Base-by-base conservation (phyloP, 176 grass and related monocot genomes). In the Oryza meridionalis region DNA sequence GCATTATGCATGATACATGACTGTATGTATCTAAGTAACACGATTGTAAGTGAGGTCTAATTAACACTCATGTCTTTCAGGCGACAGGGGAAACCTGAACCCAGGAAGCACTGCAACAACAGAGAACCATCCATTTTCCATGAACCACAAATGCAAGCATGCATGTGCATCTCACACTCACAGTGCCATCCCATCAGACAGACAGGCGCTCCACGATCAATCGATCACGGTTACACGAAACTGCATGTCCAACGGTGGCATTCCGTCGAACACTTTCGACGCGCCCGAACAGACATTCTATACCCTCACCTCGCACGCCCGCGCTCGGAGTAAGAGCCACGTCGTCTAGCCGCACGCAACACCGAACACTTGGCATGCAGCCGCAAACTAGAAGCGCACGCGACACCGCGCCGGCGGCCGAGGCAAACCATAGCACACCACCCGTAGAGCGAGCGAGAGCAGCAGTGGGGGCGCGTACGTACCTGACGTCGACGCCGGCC, bases 401-500 rank as follows among this genome's bases (percentile, higher is more conserved):
- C 46, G 31, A 27, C 11, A 35, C 17, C 4, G 16, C 15, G 15
- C 49, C 13, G 49, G 49, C 11, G 6, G 27, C 49, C 3, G 35
- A 8, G 21, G 8, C 25, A 19, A 32, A 21, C 78, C 76, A 12
- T 25, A 68, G 40, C 14, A 27, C 45, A 72, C 33, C 33, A 35
- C 45, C 45, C 58, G 53, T n/a, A n/a, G 10, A 26, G 32, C 22
- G 26, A 80, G 66, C 11, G 9, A 44, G 22, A 68, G 21, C 25
- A 29, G 84, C 38, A 25, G 2, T 25, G 9, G 25, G 11, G 29
- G 29, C 29, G 11, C 21, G 65, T 31, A 31, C 3, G 19, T 90
- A 97, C 94, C 87, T 88, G 67, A 97, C 91, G 47, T 94, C 75
- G 78, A 97, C 90, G 72, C 84, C 92, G 70, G 83, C 85, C 26